phyloP scores from a whole-genome alignment of 305 asterid species.

The Fraxinus latifolia region DNA sequence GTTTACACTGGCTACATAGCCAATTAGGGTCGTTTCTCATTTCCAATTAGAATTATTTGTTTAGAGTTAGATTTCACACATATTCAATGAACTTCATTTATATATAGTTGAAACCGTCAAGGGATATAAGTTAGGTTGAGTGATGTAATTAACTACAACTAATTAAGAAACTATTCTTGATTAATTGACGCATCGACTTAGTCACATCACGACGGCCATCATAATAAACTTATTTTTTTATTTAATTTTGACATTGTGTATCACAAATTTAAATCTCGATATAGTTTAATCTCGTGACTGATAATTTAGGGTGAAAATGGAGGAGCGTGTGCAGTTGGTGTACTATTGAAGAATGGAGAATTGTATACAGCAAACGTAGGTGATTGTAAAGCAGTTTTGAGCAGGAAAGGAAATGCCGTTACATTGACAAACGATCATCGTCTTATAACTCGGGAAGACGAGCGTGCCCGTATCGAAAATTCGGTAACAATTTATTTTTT shows the following conservation, averaged over 20 bases:
- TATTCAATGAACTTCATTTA: background rate
- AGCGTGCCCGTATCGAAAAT: conserved; percentile 38
- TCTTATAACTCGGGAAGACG: conserved; percentile 36
- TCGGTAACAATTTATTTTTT: conserved; percentile 23
- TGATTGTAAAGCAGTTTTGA: conserved; percentile 44
- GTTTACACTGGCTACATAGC: background rate
- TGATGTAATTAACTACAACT: background rate
- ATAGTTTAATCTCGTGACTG: background rate
- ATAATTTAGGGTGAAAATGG: conserved; percentile 31
- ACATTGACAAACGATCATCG: conserved; percentile 46
- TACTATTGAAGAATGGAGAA: conserved; percentile 42
- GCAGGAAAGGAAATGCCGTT: conserved; percentile 37
- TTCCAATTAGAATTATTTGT: background rate
- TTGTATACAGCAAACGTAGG: conserved; percentile 43
- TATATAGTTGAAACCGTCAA: background rate
- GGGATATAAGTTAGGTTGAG: background rate
- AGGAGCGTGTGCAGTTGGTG: conserved; percentile 59
- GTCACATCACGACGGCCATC: background rate
- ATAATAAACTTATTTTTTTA: background rate
- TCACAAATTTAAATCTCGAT: background rate
- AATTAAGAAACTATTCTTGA: background rate
- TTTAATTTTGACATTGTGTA: background rate
- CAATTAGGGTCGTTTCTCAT: background rate
- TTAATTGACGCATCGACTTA: background rate
- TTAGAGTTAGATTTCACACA: background rate